phyloP scores from a whole-genome alignment of 169 alveolate species.

The Eimeria brunetti region DNA sequence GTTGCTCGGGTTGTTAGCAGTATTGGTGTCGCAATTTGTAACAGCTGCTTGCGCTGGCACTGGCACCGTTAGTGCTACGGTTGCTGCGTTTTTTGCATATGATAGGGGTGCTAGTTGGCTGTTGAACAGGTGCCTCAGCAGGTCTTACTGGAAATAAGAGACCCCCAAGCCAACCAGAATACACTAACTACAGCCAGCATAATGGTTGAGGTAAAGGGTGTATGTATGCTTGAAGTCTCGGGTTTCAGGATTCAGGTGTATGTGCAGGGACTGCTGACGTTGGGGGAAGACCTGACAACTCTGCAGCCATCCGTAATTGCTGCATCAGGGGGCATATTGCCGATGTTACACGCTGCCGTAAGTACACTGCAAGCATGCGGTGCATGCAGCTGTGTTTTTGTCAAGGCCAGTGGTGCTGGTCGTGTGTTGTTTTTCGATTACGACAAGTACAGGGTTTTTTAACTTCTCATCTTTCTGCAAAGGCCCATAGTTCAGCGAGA shows the following conservation, averaged over 20 bases:
- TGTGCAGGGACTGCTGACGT: constrained; percentile 56
- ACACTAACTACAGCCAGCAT: background rate
- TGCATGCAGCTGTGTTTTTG: background rate
- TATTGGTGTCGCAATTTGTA: background rate
- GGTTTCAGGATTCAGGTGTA: background rate
- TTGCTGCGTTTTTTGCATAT: background rate
- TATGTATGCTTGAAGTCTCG: background rate
- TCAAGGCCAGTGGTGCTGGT: background rate
- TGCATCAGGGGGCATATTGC: constrained; percentile 56
- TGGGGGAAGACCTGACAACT: constrained; percentile 22
- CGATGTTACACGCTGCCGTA: constrained; percentile 47
- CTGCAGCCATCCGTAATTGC: constrained; percentile 31
- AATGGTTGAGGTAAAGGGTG: background rate
- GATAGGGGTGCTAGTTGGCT: background rate
- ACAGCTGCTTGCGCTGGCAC: background rate
- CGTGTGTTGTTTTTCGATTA: background rate
- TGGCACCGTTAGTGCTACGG: background rate
- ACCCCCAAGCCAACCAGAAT: background rate
- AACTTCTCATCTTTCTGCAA: background rate
- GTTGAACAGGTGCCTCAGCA: background rate
- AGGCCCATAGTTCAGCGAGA: background rate
- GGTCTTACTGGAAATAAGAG: background rate
- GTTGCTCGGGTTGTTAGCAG: background rate
- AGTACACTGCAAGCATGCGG: constrained; percentile 5
- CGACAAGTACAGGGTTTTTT: background rate